A percentile compares a stretch with the other conserved stretches of the same genome.
These are phyloP conservation scores for Lactarius akahatsu DNA, from an alignment of 768 basidiomycete genomes.

Conservation along the genomic window DNA sequence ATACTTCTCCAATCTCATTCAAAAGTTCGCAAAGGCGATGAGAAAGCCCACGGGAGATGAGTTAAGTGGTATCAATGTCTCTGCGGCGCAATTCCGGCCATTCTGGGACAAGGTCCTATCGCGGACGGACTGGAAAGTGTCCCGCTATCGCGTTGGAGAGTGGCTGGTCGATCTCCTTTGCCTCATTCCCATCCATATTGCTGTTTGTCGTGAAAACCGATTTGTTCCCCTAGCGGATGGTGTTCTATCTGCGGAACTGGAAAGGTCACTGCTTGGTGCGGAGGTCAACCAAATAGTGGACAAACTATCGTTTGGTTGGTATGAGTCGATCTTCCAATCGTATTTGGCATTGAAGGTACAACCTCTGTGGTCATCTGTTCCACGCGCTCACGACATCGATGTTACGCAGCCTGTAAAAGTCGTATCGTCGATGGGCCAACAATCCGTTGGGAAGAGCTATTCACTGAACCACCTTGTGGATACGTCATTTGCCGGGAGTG, in stretches of 20 bases:
- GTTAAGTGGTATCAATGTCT: conserved; percentile 41
- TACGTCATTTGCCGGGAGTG: conserved; percentile 64
- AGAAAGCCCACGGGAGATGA: conserved; percentile 52
- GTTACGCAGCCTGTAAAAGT: conserved; percentile 53
- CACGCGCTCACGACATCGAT: background rate
- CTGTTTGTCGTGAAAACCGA: conserved; percentile 40
- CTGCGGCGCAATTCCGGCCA: conserved; percentile 34
- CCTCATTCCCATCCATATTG: conserved; percentile 64
- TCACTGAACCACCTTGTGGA: conserved; percentile 59
- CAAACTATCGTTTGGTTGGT: conserved; percentile 59
- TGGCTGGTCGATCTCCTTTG: conserved; percentile 63
- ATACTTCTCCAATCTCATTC: conserved; percentile 48
- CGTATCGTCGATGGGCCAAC: conserved; percentile 68
- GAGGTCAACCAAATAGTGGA: conserved; percentile 60
- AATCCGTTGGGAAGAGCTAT: conserved; percentile 63
- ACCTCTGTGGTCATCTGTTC: background rate
- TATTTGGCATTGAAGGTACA: conserved; percentile 57
- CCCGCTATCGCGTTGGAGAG: conserved; percentile 50
- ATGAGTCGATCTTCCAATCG: conserved; percentile 61
- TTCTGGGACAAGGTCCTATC: conserved; percentile 29
- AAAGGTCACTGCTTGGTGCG: conserved; percentile 56
- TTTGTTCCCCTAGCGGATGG: conserved; percentile 14
- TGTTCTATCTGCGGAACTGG: conserved; percentile 34
- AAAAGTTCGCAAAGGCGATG: conserved; percentile 46
- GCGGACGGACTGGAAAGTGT: conserved; percentile 31